Conservation (phyloP, 108 stramenopile species). For the Pseudonitzschia multiseries region DNA sequence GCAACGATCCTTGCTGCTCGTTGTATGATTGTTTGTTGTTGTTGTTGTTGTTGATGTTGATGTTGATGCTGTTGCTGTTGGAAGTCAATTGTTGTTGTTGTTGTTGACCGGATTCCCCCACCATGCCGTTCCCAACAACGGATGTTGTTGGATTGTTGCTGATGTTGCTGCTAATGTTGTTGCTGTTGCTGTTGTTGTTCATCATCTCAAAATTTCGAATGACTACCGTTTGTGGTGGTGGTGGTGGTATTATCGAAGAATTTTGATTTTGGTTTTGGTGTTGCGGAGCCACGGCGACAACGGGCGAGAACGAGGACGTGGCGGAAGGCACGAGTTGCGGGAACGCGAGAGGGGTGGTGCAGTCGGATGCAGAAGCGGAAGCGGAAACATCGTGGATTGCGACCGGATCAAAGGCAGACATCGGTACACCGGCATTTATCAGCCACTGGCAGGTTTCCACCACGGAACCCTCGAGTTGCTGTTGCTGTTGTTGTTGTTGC, state of each 20-base stretch:
- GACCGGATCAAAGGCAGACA: conserved; percentile 32
- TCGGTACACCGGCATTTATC: conserved; percentile 30
- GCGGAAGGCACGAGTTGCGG: not conserved
- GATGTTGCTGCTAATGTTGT: too few species aligned
- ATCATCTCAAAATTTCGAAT: not conserved
- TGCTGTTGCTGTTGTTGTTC: too few species aligned
- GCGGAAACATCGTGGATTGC: not conserved
- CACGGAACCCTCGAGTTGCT: conserved; percentile 2
- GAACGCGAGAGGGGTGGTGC: not conserved
- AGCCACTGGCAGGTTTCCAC: conserved; percentile 29
- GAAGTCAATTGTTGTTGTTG: too few species aligned
- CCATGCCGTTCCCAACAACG: too few species aligned
- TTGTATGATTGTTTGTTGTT: not conserved
- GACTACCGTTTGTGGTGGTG: too few species aligned
- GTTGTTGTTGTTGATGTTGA: not conserved
- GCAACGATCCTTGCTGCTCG: not conserved
- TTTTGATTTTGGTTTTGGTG: not conserved
- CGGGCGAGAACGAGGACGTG: not conserved
- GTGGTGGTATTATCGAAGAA: too few species aligned
- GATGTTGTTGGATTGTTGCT: too few species aligned
- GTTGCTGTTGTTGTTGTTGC: not conserved
- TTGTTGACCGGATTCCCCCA: too few species aligned
- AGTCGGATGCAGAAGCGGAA: too few species aligned
- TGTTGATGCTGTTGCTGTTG: too few species aligned
- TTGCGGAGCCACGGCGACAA: not conserved